Evolutionary conservation across 345 rosid species (phyloP).

Genomic region (Salix suchowensis): DNA sequence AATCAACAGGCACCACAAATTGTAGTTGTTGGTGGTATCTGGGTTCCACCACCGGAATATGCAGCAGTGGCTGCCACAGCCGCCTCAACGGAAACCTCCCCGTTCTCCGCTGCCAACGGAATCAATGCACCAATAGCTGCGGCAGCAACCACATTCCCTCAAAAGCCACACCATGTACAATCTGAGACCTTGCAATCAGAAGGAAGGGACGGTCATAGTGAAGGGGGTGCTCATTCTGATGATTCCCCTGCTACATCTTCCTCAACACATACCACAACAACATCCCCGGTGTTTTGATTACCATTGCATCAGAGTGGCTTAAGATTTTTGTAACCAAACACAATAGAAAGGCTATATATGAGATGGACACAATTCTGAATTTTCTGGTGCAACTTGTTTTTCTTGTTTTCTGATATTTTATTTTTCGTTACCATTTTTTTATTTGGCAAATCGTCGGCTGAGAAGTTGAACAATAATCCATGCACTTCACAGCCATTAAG

Average conservation of each 20-base stretch:
- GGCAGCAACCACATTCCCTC: conserved; percentile 5
- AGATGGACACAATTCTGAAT: background rate
- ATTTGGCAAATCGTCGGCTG: background rate
- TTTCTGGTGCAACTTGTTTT: background rate
- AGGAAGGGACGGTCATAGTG: conserved; percentile 43
- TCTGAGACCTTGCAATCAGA: conserved; percentile 34
- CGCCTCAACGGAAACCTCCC: conserved; percentile 20
- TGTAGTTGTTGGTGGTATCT: conserved; percentile 85
- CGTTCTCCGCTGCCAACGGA: conserved; percentile 20
- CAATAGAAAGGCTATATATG: background rate
- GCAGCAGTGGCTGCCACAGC: conserved; percentile 36
- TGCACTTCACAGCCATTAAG: background rate
- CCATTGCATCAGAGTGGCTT: conserved; percentile 3
- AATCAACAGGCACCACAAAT: conserved; percentile 66
- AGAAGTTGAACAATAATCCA: background rate
- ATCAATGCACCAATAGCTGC: conserved; percentile 47
- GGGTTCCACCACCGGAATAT: conserved; percentile 72
- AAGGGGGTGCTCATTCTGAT: conserved; percentile 31
- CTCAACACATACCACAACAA: conserved; percentile 51
- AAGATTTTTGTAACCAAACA: conserved; percentile 35
- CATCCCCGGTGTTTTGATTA: conserved; percentile 36
- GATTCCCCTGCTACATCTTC: conserved; percentile 63
- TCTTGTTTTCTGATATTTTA: background rate
- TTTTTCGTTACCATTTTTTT: background rate
- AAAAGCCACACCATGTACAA: conserved; percentile 16